A percentile compares a stretch with the other conserved stretches of the same genome.
These are phyloP conservation scores for Chenopodium quinoa DNA, from an alignment of 148 eudicot genomes.

Conservation along the genomic window DNA sequence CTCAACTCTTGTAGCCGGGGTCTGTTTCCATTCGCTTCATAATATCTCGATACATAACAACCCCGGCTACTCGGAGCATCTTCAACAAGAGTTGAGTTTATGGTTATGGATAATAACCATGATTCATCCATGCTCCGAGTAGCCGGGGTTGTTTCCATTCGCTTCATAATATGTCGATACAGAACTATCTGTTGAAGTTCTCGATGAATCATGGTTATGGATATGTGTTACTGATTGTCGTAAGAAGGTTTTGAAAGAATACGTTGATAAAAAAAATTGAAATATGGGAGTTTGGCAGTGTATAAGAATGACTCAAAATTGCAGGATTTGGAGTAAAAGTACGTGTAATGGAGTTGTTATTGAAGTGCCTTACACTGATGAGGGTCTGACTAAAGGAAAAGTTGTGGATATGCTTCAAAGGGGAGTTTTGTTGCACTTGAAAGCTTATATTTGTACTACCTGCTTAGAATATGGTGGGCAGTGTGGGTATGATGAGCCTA, in stretches of 20 bases:
- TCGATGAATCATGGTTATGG: neutral
- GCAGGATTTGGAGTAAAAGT: constrained; percentile 12
- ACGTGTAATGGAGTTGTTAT: constrained; percentile 23
- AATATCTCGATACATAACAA: no score
- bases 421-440: constrained; percentile 49
- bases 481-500: constrained; percentile 36
- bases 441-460: constrained; percentile 30
- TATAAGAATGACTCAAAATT: constrained; percentile 20
- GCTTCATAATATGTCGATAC: constrained; percentile 29
- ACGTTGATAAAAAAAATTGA: constrained; percentile 5
- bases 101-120: no score
- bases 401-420: constrained; percentile 23
- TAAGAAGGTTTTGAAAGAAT: neutral
- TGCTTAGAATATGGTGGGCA: constrained; percentile 44
- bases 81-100: no score
- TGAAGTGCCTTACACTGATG: constrained; percentile 22
- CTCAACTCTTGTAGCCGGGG: constrained; percentile 16
- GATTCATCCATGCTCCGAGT: neutral
- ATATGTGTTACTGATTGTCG: constrained; percentile 34
- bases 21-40: no score
- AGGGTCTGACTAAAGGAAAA: neutral
- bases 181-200: constrained; percentile 3
- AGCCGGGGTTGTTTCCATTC: constrained; percentile 10
- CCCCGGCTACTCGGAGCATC: no score
- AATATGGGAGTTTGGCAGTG: constrained; percentile 29